Evolutionary conservation across 2,329 filamentous ascomycete genomes (phyloP).

Genomic region (Teratosphaeria pseudoeucalypti): DNA sequence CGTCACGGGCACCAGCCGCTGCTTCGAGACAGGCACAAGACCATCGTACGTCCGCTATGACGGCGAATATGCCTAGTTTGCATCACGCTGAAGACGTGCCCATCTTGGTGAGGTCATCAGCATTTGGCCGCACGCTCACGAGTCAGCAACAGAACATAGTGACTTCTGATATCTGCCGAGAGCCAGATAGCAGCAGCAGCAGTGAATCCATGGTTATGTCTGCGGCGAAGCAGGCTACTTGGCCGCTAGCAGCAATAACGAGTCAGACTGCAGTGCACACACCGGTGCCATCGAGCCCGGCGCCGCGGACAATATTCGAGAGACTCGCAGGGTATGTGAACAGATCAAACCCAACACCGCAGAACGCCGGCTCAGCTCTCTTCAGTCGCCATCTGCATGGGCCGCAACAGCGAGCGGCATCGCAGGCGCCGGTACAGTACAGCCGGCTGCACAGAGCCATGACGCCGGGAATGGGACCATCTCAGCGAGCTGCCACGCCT

Average conservation of each 20-base stretch:
- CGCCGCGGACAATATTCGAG: neutral
- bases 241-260: neutral
- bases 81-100: neutral
- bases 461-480: neutral
- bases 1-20: neutral
- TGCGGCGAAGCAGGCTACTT: neutral
- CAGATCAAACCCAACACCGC: neutral
- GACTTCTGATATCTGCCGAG: constrained; percentile 1
- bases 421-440: neutral
- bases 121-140: neutral
- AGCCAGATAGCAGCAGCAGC: constrained; percentile 4
- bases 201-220: neutral
- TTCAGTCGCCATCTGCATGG: neutral
- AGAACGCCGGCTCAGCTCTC: neutral
- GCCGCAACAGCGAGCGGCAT: neutral
- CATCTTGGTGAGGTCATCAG: neutral
- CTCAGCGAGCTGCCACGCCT: neutral
- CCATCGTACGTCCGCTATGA: neutral
- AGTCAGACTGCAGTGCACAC: neutral
- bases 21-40: neutral
- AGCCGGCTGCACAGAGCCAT: neutral
- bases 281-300: neutral
- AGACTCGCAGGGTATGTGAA: neutral
- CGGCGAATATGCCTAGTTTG: neutral
- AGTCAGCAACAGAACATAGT: neutral